Evolutionary conservation across 1,284 basidiomycete genomes (phyloP), one percentile per base, ranked within the genome.

Genomic region (Sanguinoderma infundibulare): DNA sequence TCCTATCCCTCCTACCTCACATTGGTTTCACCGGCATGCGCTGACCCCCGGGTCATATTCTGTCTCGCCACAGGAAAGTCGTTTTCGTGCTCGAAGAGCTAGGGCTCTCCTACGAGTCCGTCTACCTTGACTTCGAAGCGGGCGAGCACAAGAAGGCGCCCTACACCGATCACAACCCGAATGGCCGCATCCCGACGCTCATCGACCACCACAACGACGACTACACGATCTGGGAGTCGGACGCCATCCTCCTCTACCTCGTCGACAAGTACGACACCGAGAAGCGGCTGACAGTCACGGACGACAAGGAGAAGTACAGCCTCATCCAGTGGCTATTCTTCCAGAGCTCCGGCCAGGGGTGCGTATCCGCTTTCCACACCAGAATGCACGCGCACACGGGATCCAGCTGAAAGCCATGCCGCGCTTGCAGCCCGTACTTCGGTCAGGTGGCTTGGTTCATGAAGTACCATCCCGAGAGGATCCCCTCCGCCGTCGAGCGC

Each of bases 111-210:
- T 70, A 70, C 39, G 66, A 60, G 68, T 78, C 80, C 50, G 72
- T 50, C 10, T 55, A 64, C 51, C 38, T 85, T 60, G 71, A 75
- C 55, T 67, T 75, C 52, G 60, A 50, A 35, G 77, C 77, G 65
- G 79, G 77, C 60, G 77, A 79, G 55, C 81, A 83, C 71, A 84
- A 83, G 72, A 73, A 81, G 65, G 74, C 76, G 32, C 81, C 77
- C 77, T 83, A 79, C 74, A 69, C 83, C 57, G 59, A 77, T 67
- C 77, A 86, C 68, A 85, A 84, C 75, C 84, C 84, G 4, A 87
- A 87, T 70, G 84, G 84, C 1, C 75, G 83, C 39, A 85, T 86
- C 66, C 84, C 84, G 4, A 79, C 79, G 5, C 67, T 82, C 40
- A 68, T 77, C 32, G 76, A 80, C 65, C 72, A 71, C 61, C 69